phyloP scores from a whole-genome alignment of 331 rosid genomes.

The Quercus tomentella region DNA sequence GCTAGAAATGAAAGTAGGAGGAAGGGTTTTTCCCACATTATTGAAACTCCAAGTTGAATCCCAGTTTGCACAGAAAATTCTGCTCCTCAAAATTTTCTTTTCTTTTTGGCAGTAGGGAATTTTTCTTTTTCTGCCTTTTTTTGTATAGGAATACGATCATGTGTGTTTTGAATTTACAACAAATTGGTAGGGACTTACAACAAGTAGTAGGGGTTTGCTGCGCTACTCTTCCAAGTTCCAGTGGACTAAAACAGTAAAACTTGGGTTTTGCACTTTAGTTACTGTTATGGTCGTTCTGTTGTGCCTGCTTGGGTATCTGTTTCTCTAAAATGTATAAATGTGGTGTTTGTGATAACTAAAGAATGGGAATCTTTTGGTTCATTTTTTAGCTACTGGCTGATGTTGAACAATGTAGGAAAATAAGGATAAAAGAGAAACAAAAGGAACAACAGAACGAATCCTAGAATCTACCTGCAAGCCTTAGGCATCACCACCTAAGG shows the following conservation, averaged over 20 bases:
- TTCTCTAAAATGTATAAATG: background rate
- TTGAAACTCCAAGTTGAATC: too few relatives aligned
- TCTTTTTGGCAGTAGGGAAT: background rate
- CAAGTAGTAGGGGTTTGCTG: too few relatives aligned
- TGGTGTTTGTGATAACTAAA: background rate
- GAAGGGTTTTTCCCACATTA: too few relatives aligned
- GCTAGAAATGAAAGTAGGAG: background rate
- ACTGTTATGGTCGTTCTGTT: background rate
- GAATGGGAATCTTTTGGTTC: background rate
- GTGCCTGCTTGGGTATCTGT: background rate
- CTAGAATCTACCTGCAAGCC: too few relatives aligned
- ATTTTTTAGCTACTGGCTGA: background rate
- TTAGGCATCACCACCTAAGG: too few relatives aligned
- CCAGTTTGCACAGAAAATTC: background rate
- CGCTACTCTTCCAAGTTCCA: too few relatives aligned
- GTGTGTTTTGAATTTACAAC: background rate
- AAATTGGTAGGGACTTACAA: background rate
- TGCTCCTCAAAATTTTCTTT: background rate
- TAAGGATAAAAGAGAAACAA: too few relatives aligned
- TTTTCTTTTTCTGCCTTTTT: background rate
- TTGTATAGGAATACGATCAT: background rate
- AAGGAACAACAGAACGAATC: too few relatives aligned
- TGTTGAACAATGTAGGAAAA: too few relatives aligned
- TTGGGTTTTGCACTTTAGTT: too few relatives aligned
- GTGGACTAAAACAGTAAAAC: too few relatives aligned